These are phyloP conservation scores for Cercospora citrullina DNA, from an alignment of 2,329 filamentous ascomycete species.

Conservation along the genomic window DNA sequence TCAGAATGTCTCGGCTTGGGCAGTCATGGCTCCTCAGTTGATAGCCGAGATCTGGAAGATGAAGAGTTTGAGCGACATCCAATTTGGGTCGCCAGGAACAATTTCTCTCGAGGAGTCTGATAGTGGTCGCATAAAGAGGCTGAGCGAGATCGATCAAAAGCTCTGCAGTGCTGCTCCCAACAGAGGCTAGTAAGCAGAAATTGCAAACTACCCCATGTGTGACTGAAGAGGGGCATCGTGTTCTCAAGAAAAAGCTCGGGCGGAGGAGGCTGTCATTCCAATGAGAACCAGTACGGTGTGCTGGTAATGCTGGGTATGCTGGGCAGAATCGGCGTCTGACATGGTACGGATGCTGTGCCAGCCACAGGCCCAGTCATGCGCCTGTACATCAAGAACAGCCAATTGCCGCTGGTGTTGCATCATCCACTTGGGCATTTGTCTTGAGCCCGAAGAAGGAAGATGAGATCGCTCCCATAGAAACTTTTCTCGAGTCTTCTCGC, in stretches of 20 bases:
- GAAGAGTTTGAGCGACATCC: not conserved
- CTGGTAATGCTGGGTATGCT: not conserved
- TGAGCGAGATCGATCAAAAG: not conserved
- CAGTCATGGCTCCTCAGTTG: not conserved
- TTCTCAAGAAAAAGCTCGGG: not conserved
- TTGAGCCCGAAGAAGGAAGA: too few species aligned
- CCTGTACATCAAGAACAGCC: not conserved
- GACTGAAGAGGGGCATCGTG: not conserved
- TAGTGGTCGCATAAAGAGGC: not conserved
- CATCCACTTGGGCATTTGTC: too few species aligned
- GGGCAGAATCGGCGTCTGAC: not conserved
- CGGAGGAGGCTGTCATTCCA: not conserved
- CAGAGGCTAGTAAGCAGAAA: not conserved
- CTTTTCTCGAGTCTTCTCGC: too few species aligned
- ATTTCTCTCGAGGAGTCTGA: not conserved
- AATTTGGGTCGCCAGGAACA: not conserved
- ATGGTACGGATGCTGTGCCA: not conserved
- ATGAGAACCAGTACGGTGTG: not conserved
- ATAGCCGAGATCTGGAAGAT: not conserved
- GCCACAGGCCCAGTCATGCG: not conserved
- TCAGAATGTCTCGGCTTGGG: not conserved
- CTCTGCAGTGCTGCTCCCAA: not conserved
- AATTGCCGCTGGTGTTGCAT: not conserved
- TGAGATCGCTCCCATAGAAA: too few species aligned
- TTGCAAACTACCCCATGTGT: not conserved